These are phyloP conservation scores for Dendrothele bispora DNA, from an alignment of 768 basidiomycete genomes.

Conservation along the genomic window DNA sequence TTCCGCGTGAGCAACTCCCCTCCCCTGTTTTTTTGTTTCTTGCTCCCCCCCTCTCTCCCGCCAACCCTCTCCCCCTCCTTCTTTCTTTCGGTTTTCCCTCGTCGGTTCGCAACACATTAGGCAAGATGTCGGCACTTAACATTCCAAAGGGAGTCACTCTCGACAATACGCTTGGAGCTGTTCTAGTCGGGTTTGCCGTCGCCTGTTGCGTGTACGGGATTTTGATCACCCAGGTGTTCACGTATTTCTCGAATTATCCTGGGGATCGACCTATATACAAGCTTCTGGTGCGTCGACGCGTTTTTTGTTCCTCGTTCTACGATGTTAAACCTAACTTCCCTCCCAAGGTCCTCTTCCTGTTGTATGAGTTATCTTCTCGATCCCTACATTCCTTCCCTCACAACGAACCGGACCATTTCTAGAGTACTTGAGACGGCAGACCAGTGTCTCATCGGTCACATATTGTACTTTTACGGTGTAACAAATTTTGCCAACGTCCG, in stretches of 20 bases:
- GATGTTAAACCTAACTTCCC: not conserved
- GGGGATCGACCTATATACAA: constrained; percentile 53
- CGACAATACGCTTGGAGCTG: constrained; percentile 57
- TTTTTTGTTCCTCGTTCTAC: not conserved
- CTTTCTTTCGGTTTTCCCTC: no score
- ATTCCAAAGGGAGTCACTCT: no score
- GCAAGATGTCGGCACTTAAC: no score
- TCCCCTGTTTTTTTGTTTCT: no score
- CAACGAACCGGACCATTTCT: not conserved
- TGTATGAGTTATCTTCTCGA: constrained; percentile 23
- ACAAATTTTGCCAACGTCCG: constrained; percentile 38
- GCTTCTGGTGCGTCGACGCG: constrained; percentile 38
- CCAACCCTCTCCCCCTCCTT: no score
- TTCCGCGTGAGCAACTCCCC: no score
- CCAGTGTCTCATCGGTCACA: constrained; percentile 56
- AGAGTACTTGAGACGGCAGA: constrained; percentile 56
- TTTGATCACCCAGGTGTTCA: constrained; percentile 50
- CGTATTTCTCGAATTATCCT: constrained; percentile 56
- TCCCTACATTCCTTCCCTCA: not conserved
- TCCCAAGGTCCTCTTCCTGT: constrained; percentile 36
- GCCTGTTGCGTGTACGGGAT: constrained; percentile 57
- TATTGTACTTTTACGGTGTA: constrained; percentile 57
- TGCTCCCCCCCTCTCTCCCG: no score
- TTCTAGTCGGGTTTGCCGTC: constrained; percentile 56
- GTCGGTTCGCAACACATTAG: no score